Evolutionary conservation across 139 green algal genomes (phyloP), one percentile per base, ranked within the genome.

Genomic region (Zygnema cylindricum): DNA sequence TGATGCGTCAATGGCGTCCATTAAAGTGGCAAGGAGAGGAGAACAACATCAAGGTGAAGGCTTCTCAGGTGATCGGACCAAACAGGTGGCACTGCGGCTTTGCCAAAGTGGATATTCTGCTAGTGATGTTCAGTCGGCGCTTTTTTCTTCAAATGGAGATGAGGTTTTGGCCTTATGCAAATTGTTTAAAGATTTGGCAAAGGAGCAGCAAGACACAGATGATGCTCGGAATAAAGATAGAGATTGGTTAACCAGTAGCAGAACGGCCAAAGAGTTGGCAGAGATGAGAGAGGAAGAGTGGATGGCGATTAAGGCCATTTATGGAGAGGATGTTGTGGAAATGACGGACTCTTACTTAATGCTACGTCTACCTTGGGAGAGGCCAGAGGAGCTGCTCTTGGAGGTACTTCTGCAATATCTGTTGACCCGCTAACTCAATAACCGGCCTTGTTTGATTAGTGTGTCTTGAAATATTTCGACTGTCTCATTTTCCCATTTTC

Each of bases 241-340:
- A 41, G 71, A 25, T 55, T 55, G n/a, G 33, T 41, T 21, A 1
- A 1, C 1, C 41, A 42, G 36, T 41, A 43, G 32, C 41, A 42
- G 76, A 69, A 73, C 30, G 57, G 77, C 69, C 54, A 63, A 43
- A 63, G 83, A 90, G 54, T 49, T 89, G 85, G 76, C 7, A 35
- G 42, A 87, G 57, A 77, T 76, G 76, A 23, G 43, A 69, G 85
- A 40, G 33, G 85, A 90, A n/a, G 85, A 90, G 3, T 21, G 33
- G 0, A 25, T 90, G 85, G 77, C 39, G 33, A 23, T 90, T 42
- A 36, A 90, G 77, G 85, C 85, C 3, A 90, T 90, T 55, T 90
- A 88, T 89, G 85, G 85, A 33, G 36, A 49, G 75, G 42, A 87
- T 32, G 32, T 81, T 3, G 71, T 79, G 71, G 16, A 3, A 41